Evolutionary conservation across 768 basidiomycete species (phyloP).

Genomic region (Leccinellum rugosiceps): DNA sequence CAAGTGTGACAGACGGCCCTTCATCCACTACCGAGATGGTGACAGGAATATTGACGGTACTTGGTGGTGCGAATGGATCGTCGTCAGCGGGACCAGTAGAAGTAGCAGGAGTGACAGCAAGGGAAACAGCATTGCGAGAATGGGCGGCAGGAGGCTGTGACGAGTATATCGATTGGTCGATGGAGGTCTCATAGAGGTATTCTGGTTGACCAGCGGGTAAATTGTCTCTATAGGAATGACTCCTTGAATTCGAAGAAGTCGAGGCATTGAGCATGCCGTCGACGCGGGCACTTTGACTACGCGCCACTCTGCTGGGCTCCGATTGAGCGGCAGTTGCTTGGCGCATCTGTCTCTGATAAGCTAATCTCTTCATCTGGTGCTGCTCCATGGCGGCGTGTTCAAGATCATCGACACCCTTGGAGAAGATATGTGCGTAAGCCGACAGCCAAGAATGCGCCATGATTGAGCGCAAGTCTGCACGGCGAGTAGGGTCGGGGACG

Average conservation of each 20-base stretch:
- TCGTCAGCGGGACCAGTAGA: conserved; percentile 46
- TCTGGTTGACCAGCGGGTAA: conserved; percentile 52
- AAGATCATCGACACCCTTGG: conserved; percentile 69
- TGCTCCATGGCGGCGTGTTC: conserved; percentile 80
- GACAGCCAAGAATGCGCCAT: conserved; percentile 89
- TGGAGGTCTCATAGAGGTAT: conserved; percentile 70
- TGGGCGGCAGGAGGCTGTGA: conserved; percentile 34
- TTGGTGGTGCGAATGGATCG: conserved; percentile 65
- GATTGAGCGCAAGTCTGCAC: conserved; percentile 72
- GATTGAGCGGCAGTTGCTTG: conserved; percentile 39
- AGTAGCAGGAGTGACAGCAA: conserved; percentile 45
- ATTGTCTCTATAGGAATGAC: conserved; percentile 49
- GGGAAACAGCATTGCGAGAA: conserved; percentile 38
- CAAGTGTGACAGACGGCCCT: conserved; percentile 13
- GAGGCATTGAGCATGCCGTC: conserved; percentile 39
- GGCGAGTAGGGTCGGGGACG: conserved; percentile 82
- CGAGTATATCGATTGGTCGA: conserved; percentile 51
- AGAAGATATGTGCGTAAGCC: conserved; percentile 49
- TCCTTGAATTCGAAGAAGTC: conserved; percentile 34
- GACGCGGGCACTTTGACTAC: conserved; percentile 56
- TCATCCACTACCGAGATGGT: conserved; percentile 30
- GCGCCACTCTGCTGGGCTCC: conserved; percentile 34
- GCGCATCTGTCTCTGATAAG: conserved; percentile 80
- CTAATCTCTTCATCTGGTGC: conserved; percentile 78
- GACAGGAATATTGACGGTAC: conserved; percentile 27